Evolutionary conservation across 257 asterid species (phyloP).

Genomic region (Perilla frutescens): DNA sequence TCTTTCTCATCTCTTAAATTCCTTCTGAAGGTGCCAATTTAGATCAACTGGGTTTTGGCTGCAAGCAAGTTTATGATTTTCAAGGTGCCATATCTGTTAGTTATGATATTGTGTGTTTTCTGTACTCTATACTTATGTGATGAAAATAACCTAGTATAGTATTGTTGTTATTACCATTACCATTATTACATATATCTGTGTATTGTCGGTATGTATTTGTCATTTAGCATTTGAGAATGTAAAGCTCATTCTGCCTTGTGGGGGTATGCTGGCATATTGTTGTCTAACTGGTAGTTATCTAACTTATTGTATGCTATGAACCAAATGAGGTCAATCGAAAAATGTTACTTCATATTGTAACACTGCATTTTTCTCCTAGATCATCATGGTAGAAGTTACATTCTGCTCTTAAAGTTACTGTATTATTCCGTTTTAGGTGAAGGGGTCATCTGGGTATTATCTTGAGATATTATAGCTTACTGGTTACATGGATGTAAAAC

Average conservation of each 20-base stretch:
- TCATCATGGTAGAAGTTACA: not conserved
- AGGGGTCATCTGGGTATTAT: not conserved
- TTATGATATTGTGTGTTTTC: not conserved
- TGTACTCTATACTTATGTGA: not conserved
- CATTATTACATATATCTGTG: not conserved
- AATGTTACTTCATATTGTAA: not conserved
- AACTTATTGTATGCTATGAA: not conserved
- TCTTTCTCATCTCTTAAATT: conserved; percentile 6
- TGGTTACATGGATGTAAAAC: not conserved
- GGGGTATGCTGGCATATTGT: not conserved
- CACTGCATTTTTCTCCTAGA: too few relatives aligned
- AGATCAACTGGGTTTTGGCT: conserved; percentile 21
- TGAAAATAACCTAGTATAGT: not conserved
- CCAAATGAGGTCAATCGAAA: not conserved
- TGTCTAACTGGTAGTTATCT: not conserved
- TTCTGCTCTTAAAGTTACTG: not conserved
- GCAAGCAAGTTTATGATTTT: conserved; percentile 27
- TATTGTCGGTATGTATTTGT: not conserved
- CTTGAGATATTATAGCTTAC: too few relatives aligned
- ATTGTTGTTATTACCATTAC: not conserved
- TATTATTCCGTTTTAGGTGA: not conserved
- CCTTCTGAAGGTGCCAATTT: conserved; percentile 5
- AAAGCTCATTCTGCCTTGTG: not conserved
- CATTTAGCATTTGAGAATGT: conserved; percentile 2
- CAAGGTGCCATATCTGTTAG: conserved; percentile 8